Base-by-base conservation (phyloP, 2,329 filamentous ascomycete species). In the Mycosphaerella arachidis region DNA sequence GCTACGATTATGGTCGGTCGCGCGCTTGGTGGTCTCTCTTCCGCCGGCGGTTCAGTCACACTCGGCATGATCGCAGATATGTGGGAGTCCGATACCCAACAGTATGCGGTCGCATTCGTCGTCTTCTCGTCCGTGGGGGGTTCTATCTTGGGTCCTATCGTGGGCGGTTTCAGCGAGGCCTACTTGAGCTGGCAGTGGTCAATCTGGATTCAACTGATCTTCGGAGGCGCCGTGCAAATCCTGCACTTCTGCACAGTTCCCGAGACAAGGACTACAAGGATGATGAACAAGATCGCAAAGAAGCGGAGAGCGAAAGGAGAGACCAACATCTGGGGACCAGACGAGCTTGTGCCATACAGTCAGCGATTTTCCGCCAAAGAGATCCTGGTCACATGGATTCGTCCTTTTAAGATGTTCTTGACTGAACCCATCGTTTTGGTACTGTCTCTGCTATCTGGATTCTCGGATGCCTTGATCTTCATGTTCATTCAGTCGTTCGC, bases 141-240 rank as follows among this genome's bases (percentile, higher is more conserved):
- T 13, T 73, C 71, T 16, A 71, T 74, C 29, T 63, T 75, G n/a
- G 73, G 73, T 7, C 72, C 72, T 0, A 69, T 75, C 37, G 70
- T 74, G 3, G 73, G 73, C 58, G 73, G 73, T 12, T 74, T 74
- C 63, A 68, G 67, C 50, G 69, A 74, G 55, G 52, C 63, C 10
- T 74, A 68, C 65, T 80, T 86, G 13, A 70, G 83, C 20, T 94
- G 90, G 91, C 81, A 84, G 68, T 92, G 88, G 89, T 85, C 81
- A 56, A 92, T 94, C 72, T 95, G 91, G 91, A 90, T 94, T 62
- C 91, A 95, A 75, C 84, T 94, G 66, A 92, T 93, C 68, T 86
- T 94, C 56, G 90, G 90, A 33, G 88, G 78, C 6, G 81, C 84
- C 53, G 84, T 92, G 12, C 90, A 93, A 71, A 29, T 84, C 4